Evolutionary conservation across 495 filamentous ascomycete species (phyloP).

Genomic region (Glonium stellatum): DNA sequence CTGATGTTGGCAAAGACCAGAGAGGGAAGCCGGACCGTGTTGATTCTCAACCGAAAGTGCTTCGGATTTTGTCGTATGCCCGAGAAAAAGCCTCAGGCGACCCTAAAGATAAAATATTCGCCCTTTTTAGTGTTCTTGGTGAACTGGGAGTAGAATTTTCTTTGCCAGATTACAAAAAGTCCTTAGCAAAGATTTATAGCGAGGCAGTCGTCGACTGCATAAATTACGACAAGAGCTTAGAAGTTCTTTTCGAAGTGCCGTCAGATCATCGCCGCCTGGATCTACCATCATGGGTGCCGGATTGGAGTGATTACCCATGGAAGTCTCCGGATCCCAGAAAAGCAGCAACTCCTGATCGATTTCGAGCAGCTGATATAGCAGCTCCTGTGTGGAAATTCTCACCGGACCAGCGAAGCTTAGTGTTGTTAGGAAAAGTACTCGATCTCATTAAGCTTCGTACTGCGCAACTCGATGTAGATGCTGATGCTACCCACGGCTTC

Average conservation of each 20-base stretch:
- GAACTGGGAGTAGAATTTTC: neutral
- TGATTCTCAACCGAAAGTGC: neutral
- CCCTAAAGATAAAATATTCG: neutral
- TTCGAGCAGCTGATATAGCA: too few relatives aligned
- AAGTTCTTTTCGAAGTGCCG: neutral
- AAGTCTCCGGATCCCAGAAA: neutral
- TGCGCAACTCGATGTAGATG: neutral
- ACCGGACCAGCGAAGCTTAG: neutral
- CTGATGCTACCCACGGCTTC: neutral
- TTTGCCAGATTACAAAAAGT: neutral
- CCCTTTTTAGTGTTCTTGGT: neutral
- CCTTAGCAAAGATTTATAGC: neutral
- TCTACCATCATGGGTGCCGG: neutral
- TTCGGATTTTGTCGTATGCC: neutral
- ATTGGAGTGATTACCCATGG: neutral
- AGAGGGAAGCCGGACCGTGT: too few relatives aligned
- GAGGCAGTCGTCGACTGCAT: neutral
- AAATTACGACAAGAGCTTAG: conserved; percentile 3
- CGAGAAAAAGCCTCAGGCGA: neutral
- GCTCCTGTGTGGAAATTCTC: neutral
- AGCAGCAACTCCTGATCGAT: too few relatives aligned
- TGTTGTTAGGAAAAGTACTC: neutral
- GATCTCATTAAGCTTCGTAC: neutral
- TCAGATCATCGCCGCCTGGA: neutral
- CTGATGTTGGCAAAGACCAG: too few relatives aligned